These are phyloP conservation scores for Kwoniella bestiolae DNA, from an alignment of 768 basidiomycete genomes.

Conservation along the genomic window DNA sequence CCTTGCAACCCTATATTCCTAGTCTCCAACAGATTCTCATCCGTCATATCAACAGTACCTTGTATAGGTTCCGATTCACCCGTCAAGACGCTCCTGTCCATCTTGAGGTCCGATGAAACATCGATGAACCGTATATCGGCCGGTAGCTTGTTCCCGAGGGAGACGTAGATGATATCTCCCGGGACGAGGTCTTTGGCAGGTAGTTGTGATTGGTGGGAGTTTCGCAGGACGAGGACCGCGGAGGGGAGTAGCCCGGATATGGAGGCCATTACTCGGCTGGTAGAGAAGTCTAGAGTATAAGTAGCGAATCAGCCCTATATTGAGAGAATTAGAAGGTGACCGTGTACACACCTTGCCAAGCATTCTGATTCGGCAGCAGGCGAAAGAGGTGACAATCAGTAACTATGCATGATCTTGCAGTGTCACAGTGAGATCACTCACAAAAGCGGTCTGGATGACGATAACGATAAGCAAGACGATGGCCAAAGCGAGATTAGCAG, in stretches of 20 bases:
- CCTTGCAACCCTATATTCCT: slow-evolving; percentile 67
- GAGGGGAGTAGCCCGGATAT: slow-evolving; percentile 60
- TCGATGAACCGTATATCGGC: slow-evolving; percentile 61
- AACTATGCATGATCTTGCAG: too few species aligned
- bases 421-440: slow-evolving; percentile 12
- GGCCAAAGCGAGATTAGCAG: slow-evolving; percentile 67
- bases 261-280: slow-evolving; percentile 66
- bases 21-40: slow-evolving; percentile 62
- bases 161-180: slow-evolving; percentile 51
- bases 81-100: slow-evolving; percentile 71
- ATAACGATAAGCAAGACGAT: slow-evolving; percentile 63
- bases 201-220: slow-evolving; percentile 43
- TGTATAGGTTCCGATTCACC: slow-evolving; percentile 59
- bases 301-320: not conserved
- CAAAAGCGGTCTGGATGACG: slow-evolving; percentile 44
- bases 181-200: slow-evolving; percentile 52
- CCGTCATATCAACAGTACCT: slow-evolving; percentile 59
- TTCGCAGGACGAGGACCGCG: slow-evolving; percentile 52
- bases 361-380: slow-evolving; percentile 58
- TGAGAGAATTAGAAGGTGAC: not conserved
- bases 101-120: slow-evolving; percentile 64
- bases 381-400: slow-evolving; percentile 13
- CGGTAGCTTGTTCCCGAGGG: slow-evolving; percentile 54
- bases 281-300: slow-evolving; percentile 61
- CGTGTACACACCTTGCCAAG: slow-evolving; percentile 52